These are phyloP conservation scores for Termitomyces sp. DNA, from an alignment of 768 basidiomycete genomes.

Conservation along the genomic window DNA sequence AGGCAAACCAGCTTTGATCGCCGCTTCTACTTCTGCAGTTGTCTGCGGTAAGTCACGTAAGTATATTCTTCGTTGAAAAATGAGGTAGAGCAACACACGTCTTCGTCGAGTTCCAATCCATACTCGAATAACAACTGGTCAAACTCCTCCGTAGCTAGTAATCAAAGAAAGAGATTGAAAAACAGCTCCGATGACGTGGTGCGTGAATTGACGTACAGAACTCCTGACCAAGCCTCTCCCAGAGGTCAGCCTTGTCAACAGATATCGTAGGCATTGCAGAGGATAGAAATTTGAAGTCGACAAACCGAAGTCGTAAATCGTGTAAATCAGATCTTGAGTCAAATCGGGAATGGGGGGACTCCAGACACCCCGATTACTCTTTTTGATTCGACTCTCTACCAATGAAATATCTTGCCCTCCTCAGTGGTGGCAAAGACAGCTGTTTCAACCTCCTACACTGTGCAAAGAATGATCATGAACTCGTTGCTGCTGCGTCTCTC, in stretches of 20 bases:
- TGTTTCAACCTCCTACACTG: constrained; percentile 95
- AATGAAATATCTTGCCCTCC: constrained; percentile 92
- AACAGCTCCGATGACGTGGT: neutral
- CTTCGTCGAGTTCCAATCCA: constrained; percentile 96
- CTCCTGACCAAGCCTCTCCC: constrained; percentile 74
- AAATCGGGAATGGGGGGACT: constrained; percentile 19
- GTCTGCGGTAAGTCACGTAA: constrained; percentile 48
- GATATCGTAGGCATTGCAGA: constrained; percentile 86
- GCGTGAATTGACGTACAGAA: constrained; percentile 56
- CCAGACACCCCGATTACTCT: constrained; percentile 17
- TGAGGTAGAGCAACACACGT: constrained; percentile 49
- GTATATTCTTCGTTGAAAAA: neutral
- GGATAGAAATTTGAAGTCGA: constrained; percentile 12
- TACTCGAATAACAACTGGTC: constrained; percentile 96
- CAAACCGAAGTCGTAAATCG: constrained; percentile 7
- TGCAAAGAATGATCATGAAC: constrained; percentile 76
- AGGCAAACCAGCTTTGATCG: constrained; percentile 79
- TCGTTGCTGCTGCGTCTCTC: constrained; percentile 86
- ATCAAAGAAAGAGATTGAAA: constrained; percentile 17
- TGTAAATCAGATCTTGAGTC: constrained; percentile 26
- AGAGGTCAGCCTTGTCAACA: constrained; percentile 94
- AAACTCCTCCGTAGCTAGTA: constrained; percentile 86
- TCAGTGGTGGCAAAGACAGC: constrained; percentile 98
- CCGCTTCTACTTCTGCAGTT: constrained; percentile 80
- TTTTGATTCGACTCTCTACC: constrained; percentile 9